phyloP scores from a whole-genome alignment of 176 grass and related monocot genomes.

The Eleusine indica region DNA sequence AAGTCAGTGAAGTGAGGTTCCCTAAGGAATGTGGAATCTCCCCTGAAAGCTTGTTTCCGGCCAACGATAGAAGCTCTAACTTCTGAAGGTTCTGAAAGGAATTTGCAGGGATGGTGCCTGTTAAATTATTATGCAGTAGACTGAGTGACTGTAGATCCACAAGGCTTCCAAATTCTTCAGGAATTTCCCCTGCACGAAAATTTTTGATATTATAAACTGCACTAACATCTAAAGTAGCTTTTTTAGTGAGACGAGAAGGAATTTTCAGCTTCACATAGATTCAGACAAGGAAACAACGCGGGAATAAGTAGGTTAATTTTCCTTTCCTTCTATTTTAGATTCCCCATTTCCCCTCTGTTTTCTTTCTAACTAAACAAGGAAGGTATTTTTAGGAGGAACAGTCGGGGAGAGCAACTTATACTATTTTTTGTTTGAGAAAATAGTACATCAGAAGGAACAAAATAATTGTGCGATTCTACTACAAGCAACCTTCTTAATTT shows the following conservation, averaged over 20 bases:
- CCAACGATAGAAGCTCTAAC: not conserved
- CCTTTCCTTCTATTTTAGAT: not conserved
- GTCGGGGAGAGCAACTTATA: not conserved
- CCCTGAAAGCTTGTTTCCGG: conserved; percentile 23
- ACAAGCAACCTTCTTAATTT: too few species aligned
- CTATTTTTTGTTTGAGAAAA: not conserved
- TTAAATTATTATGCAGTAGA: conserved; percentile 16
- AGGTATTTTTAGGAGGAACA: not conserved
- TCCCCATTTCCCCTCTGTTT: not conserved
- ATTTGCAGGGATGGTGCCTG: not conserved
- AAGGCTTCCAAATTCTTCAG: not conserved
- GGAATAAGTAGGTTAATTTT: not conserved
- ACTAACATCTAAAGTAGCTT: not conserved
- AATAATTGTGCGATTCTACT: too few species aligned
- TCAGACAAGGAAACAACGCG: not conserved
- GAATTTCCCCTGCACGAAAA: conserved; percentile 16
- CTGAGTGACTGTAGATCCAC: conserved; percentile 19
- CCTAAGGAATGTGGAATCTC: conserved; percentile 13
- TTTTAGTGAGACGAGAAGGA: not conserved
- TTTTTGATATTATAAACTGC: not conserved
- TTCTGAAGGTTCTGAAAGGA: conserved; percentile 29
- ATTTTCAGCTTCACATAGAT: not conserved
- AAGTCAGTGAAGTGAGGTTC: conserved; percentile 24
- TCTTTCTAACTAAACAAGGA: not conserved
- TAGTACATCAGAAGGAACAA: not conserved